phyloP scores from a whole-genome alignment of 805 yeast genomes.

The Yamadazyma philogaea region DNA sequence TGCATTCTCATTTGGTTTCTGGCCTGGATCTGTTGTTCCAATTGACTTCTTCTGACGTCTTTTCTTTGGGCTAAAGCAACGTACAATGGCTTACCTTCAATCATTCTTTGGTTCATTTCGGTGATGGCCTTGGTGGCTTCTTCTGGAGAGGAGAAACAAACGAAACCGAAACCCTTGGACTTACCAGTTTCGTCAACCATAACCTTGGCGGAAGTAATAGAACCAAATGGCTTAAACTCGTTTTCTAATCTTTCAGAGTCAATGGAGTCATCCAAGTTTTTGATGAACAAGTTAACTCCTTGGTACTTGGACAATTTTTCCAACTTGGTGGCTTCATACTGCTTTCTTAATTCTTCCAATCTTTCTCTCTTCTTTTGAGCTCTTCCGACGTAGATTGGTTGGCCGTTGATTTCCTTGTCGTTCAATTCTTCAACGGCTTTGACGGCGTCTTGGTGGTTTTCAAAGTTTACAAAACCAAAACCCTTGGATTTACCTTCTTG shows the following conservation, averaged over 20 bases:
- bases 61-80: constrained; percentile 99
- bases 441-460: constrained; percentile 80
- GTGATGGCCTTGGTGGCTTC: constrained; percentile 98
- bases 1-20: constrained; percentile 98
- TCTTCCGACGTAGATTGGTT: constrained; percentile 90
- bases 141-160: constrained; percentile 95
- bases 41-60: constrained; percentile 94
- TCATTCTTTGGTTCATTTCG: constrained; percentile 97
- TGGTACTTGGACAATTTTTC: constrained; percentile 93
- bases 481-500: constrained; percentile 89
- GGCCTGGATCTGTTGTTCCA: constrained; percentile 96
- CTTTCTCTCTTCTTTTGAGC: constrained; percentile 99
- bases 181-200: constrained; percentile 94
- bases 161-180: constrained; percentile 98
- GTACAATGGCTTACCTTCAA: constrained; percentile 92
- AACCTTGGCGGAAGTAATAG: constrained; percentile 93
- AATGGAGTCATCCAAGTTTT: constrained; percentile 91
- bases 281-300: constrained; percentile 95
- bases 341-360: constrained; percentile 90
- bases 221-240: constrained; percentile 90
- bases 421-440: constrained; percentile 90
- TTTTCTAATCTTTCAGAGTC: constrained; percentile 89
- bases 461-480: constrained; percentile 93
- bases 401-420: constrained; percentile 81
- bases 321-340: constrained; percentile 85